These are phyloP conservation scores for Lentinula guzmanii DNA, from an alignment of 768 basidiomycete species.

Conservation along the genomic window DNA sequence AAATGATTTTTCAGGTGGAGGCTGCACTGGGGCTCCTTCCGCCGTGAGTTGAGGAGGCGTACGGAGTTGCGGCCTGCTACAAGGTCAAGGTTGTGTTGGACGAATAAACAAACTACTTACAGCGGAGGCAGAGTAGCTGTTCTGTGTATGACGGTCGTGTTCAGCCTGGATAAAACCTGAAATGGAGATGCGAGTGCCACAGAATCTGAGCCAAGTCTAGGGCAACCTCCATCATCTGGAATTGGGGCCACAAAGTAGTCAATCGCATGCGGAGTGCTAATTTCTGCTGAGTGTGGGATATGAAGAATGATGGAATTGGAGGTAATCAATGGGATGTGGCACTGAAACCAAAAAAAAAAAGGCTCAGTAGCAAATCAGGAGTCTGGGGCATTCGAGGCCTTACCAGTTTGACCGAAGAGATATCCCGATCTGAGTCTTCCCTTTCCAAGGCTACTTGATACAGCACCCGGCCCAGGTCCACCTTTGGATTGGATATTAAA, in stretches of 20 bases:
- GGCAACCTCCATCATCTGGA: conserved; percentile 67
- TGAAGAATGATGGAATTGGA: conserved; percentile 58
- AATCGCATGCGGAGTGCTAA: conserved; percentile 50
- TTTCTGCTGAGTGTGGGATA: conserved; percentile 26
- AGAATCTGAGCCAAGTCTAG: conserved; percentile 22
- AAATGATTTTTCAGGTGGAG: conserved; percentile 68
- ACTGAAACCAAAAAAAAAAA: conserved; percentile 33
- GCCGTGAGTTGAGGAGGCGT: conserved; percentile 61
- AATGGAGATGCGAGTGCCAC: conserved; percentile 21
- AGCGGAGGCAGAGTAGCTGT: conserved; percentile 46
- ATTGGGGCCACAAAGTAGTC: conserved; percentile 69
- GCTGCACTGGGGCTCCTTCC: conserved; percentile 57
- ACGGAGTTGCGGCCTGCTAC: conserved; percentile 57
- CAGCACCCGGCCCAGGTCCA: conserved; percentile 34
- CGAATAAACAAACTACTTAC: conserved; percentile 30
- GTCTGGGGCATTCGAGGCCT: conserved; percentile 5
- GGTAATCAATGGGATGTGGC: conserved; percentile 51
- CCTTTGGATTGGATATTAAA: conserved; percentile 8
- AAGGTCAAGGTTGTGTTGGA: background rate
- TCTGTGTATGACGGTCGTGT: conserved; percentile 47
- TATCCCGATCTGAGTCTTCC: conserved; percentile 43
- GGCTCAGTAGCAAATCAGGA: background rate
- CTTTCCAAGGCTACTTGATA: conserved; percentile 72
- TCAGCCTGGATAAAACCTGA: conserved; percentile 25
- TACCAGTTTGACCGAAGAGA: conserved; percentile 60